Evolutionary conservation across 2,329 filamentous ascomycete species (phyloP), one percentile per base, ranked within the genome.

Genomic region (Cytospora piceicola): DNA sequence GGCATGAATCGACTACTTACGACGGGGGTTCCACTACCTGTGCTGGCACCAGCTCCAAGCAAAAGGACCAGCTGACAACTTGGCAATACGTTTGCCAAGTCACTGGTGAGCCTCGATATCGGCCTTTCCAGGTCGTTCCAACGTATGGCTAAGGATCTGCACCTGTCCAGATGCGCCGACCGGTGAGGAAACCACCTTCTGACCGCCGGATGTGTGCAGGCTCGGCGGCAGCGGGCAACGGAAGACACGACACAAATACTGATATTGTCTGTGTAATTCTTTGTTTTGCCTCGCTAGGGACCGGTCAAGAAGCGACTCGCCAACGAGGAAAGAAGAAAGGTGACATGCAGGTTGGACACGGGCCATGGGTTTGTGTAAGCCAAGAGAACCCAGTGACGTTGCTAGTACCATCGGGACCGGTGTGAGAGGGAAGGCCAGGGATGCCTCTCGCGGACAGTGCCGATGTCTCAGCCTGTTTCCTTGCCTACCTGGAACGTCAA

Each of bases 191-290:
- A 1, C 1, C 27, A 17, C 34, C 51, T 4, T 61, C 32, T 55
- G 59, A 61, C 59, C 51, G 59, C 59, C 55, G 54, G 60, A 62
- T 32, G 52, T 52, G 52, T 62, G 60, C 60, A 56, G 60, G 11
- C 36, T 56, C 51, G 52, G 36, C 24, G 34, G 27, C 6, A 36
- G 36, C 34, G 36, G 14, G 12, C 32, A 34, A 15, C 17, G 39
- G 39, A 17, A 34, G 51, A 61, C 46, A 24, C 9, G 34, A 55
- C 24, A 46, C 51, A 24, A 61, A 36, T 24, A 55, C 58, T 27
- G 27, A 32, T 49, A 29, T 60, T 14, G 53, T 22, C 6, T 29
- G 4, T 61, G 22, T 39, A 32, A 22, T 49, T 34, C 11, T 34
- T 34, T 2, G 6, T 39, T 46, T 46, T n/a, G 42, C 11, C 46